Evolutionary conservation across 2,329 filamentous ascomycete genomes (phyloP), one percentile per base, ranked within the genome.

Genomic region (Claviceps humidiphila): DNA sequence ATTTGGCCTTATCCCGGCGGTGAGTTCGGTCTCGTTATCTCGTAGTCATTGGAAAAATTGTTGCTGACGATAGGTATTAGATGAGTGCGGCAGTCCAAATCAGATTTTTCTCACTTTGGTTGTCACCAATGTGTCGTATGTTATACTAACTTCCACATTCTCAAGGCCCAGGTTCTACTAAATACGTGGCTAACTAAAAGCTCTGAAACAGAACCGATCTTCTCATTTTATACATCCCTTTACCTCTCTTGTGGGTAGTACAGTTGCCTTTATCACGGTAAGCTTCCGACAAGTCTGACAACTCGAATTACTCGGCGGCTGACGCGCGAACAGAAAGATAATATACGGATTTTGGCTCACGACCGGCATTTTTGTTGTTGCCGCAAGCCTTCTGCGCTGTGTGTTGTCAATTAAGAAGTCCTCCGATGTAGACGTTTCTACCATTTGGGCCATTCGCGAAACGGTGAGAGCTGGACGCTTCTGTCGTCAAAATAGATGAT

Each of bases 361-460:
- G 11, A 59, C 55, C 4, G 60, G 60, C 4, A 43, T 61, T 7
- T 61, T 61, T 24, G 58, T 61, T 44, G 58, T 61, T n/a, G 53
- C 61, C 7, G 59, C 60, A 2, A 59, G 54, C 6, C 52, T 61
- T 9, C 52, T 61, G 40, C 51, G 60, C 38, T 61, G 59, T 49
- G 46, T 61, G 14, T 50, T 60, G 5, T 61, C 54, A 24, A 50
- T 61, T 5, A 41, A 51, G 38, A 55, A 60, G 43, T 55, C 56
- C 11, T 41, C 47, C 26, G 53, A 57, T 17, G 57, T 61, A 16
- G 58, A 61, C 44, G 53, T 61, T 2, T 56, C 55, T 8, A 61
- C 58, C 16, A 61, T 61, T 24, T 61, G 59, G 59, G 58, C 60
- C 3, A 61, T 61, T 49, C 58, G 60, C 53, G 59, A 61, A 52